Evolutionary conservation across 352 stramenopile genomes (phyloP).

Genomic region (Poterioochromonas sp.): DNA sequence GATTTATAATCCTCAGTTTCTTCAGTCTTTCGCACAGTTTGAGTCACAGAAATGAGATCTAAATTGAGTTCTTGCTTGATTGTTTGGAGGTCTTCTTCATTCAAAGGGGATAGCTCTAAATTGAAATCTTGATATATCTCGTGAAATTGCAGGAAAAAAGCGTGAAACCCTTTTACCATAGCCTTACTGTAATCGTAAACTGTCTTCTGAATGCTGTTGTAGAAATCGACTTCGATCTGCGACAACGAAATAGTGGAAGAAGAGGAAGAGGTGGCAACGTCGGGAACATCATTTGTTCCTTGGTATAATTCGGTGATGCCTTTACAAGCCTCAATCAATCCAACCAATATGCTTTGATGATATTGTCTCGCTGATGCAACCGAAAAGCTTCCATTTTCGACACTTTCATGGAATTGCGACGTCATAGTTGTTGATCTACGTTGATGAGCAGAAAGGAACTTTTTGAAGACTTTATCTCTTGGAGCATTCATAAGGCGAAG

Average conservation of each 20-base stretch:
- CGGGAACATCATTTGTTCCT: not conserved
- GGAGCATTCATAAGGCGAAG: constrained; percentile 7
- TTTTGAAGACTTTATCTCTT: not conserved
- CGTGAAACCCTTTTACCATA: too few relatives aligned
- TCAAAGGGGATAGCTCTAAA: not conserved
- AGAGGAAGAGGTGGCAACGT: not conserved
- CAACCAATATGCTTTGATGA: constrained; percentile 10
- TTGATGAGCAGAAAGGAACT: constrained; percentile 8
- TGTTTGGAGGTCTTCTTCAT: not conserved
- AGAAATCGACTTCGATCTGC: not conserved
- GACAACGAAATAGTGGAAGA: not conserved
- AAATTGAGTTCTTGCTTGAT: not conserved
- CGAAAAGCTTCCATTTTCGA: not conserved
- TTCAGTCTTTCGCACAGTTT: not conserved
- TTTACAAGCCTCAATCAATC: constrained; percentile 17
- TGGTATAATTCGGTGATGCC: not conserved
- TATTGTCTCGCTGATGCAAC: not conserved
- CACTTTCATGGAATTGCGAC: not conserved
- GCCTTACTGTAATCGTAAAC: too few relatives aligned
- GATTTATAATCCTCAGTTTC: not conserved
- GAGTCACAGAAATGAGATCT: not conserved
- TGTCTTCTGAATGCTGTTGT: not conserved
- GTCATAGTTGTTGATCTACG: not conserved
- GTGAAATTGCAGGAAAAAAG: too few relatives aligned
- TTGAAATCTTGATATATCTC: too few relatives aligned